Conservation (phyloP, 2,329 filamentous ascomycete genomes). For the Lithohypha guttulata region DNA sequence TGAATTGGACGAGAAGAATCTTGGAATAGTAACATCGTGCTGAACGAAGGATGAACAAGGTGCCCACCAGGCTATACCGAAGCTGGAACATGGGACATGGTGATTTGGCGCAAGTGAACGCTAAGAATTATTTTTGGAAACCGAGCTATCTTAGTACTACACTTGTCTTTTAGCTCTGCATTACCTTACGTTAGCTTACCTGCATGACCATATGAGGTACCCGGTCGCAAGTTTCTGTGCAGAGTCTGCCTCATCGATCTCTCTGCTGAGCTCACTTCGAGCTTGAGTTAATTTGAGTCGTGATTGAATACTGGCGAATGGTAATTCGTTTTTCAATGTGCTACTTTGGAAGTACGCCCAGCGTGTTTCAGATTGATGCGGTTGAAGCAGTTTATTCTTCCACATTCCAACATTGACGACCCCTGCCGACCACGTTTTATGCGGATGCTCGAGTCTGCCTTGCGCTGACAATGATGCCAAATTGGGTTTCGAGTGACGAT, state of each 20-base stretch:
- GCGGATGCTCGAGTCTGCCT: too few species aligned
- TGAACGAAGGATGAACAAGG: slow-evolving; percentile 4
- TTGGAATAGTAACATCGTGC: slow-evolving; percentile 6
- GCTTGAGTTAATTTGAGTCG: too few species aligned
- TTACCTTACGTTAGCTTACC: too few species aligned
- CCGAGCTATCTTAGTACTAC: slow-evolving; percentile 4
- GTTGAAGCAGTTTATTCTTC: not conserved
- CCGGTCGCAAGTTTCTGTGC: too few species aligned
- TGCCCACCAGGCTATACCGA: not conserved
- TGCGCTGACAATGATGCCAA: too few species aligned
- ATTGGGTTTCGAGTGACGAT: too few species aligned
- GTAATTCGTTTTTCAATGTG: not conserved
- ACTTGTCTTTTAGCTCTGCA: too few species aligned
- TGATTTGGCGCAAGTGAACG: slow-evolving; percentile 5
- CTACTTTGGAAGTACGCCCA: not conserved
- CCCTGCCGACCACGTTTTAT: too few species aligned
- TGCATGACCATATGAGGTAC: too few species aligned
- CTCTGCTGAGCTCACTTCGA: too few species aligned
- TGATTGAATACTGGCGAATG: not conserved
- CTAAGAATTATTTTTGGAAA: slow-evolving; percentile 3
- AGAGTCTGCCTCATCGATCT: slow-evolving; percentile 8
- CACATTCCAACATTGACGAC: too few species aligned
- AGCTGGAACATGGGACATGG: not conserved
- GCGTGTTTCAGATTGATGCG: slow-evolving; percentile 5
- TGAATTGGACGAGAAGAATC: not conserved